A percentile compares a stretch with the other conserved stretches of the same genome.
Evolutionary conservation across 1,139 yeast species (phyloP).

Genomic region (Kodamaea plutei): DNA sequence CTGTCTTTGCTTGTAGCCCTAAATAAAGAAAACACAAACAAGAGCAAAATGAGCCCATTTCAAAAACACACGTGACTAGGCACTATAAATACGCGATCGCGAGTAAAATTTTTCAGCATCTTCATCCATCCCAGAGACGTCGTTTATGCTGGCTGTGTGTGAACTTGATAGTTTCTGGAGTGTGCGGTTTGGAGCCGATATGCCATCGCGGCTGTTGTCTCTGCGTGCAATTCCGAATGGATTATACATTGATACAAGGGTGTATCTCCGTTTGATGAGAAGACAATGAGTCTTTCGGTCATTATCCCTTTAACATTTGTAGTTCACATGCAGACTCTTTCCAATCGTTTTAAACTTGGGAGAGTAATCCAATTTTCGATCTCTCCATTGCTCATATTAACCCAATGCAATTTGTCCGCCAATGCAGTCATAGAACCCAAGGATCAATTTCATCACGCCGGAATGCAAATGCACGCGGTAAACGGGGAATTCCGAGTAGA

Average conservation of each 20-base stretch:
- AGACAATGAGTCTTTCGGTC: conserved; percentile 43
- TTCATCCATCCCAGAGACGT: conserved; percentile 36
- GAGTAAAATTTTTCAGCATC: conserved; percentile 2
- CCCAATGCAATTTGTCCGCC: too few relatives aligned
- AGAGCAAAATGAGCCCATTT: too few relatives aligned
- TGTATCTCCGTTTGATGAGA: conserved; percentile 49
- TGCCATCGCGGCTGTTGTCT: conserved; percentile 13
- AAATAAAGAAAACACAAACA: too few relatives aligned
- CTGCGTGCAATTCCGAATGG: conserved; percentile 13
- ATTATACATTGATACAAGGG: conserved; percentile 31
- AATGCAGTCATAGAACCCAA: too few relatives aligned
- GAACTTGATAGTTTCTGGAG: conserved; percentile 35
- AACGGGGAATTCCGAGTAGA: too few relatives aligned
- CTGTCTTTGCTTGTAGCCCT: too few relatives aligned
- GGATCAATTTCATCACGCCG: too few relatives aligned
- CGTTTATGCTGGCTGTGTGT: conserved; percentile 22
- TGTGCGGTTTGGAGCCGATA: conserved; percentile 4
- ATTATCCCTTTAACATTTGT: conserved; percentile 41
- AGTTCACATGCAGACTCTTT: too few relatives aligned
- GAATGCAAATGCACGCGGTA: too few relatives aligned
- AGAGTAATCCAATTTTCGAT: too few relatives aligned
- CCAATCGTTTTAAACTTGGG: too few relatives aligned
- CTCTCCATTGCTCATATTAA: too few relatives aligned
- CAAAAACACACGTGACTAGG: background rate
- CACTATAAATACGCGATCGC: background rate